A percentile compares a stretch with the other conserved stretches of the same genome.
These are phyloP conservation scores for Neospora caninum DNA, from an alignment of 169 alveolate species.

Conservation along the genomic window DNA sequence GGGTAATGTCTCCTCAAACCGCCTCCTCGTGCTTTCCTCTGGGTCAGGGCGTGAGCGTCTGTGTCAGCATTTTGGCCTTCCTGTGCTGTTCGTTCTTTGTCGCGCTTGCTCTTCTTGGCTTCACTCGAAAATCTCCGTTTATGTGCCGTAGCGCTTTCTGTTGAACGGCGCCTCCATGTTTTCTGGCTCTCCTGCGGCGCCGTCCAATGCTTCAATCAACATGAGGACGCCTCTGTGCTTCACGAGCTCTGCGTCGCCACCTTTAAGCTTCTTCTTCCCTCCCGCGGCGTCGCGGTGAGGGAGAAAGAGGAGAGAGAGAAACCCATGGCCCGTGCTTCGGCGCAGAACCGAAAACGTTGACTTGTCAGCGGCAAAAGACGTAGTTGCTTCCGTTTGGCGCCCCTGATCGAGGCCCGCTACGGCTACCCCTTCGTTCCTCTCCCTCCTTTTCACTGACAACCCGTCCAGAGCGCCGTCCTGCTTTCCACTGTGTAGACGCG, in stretches of 20 bases:
- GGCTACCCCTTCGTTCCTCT: background rate
- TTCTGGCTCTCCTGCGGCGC: conserved; percentile 27
- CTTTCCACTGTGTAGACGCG: background rate
- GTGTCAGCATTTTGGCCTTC: too few species aligned
- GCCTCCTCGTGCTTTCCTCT: too few species aligned
- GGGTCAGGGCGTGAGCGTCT: too few species aligned
- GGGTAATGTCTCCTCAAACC: too few species aligned
- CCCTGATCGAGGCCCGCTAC: background rate
- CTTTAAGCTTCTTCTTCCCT: background rate
- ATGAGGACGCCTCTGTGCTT: background rate
- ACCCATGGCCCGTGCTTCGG: background rate
- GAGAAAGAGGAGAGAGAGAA: background rate
- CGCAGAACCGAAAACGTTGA: background rate
- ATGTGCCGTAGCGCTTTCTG: conserved; percentile 27
- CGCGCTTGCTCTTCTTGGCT: too few species aligned
- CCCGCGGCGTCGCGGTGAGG: background rate
- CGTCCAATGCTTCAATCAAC: conserved; percentile 4
- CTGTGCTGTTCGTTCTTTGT: too few species aligned
- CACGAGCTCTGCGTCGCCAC: background rate
- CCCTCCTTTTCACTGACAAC: background rate
- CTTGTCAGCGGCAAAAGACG: background rate
- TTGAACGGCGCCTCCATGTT: conserved; percentile 23
- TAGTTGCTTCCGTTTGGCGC: background rate
- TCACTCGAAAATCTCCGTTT: too few species aligned
- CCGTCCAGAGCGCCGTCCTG: background rate